phyloP scores from a whole-genome alignment of 768 basidiomycete species.

The Royoungia palumana region DNA sequence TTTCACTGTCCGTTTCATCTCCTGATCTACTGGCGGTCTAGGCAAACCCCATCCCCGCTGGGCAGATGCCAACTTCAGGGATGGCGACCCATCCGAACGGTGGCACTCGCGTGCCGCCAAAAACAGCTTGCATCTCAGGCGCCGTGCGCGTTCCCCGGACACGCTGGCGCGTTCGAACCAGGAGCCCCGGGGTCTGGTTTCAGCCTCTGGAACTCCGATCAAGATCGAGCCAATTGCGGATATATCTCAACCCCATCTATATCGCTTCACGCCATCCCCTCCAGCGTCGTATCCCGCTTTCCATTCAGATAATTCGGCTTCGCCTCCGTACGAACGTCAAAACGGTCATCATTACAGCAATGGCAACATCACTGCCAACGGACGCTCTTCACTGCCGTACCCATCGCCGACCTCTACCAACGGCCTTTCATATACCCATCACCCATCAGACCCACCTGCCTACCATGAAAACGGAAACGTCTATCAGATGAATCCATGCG shows the following conservation, averaged over 20 bases:
- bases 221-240: slow-evolving; percentile 63
- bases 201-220: slow-evolving; percentile 56
- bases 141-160: slow-evolving; percentile 37
- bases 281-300: slow-evolving; percentile 53
- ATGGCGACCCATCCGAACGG: slow-evolving; percentile 78
- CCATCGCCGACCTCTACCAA: slow-evolving; percentile 34
- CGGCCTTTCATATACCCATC: slow-evolving; percentile 32
- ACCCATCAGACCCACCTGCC: slow-evolving; percentile 31
- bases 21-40: slow-evolving; percentile 28
- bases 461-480: slow-evolving; percentile 36
- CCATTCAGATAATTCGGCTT: slow-evolving; percentile 41
- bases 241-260: slow-evolving; percentile 48
- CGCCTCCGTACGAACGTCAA: slow-evolving; percentile 35
- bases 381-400: slow-evolving; percentile 32
- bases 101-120: slow-evolving; percentile 84
- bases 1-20: slow-evolving; percentile 5
- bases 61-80: slow-evolving; percentile 76
- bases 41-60: slow-evolving; percentile 87
- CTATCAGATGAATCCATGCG: slow-evolving; percentile 35
- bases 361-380: slow-evolving; percentile 28
- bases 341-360: slow-evolving; percentile 33
- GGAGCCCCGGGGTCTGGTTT: slow-evolving; percentile 39
- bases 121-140: slow-evolving; percentile 48
- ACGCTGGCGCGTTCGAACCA: slow-evolving; percentile 32
- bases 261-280: slow-evolving; percentile 68